phyloP scores from a whole-genome alignment of 352 stramenopile genomes.

The Phytophthora cryptogea region DNA sequence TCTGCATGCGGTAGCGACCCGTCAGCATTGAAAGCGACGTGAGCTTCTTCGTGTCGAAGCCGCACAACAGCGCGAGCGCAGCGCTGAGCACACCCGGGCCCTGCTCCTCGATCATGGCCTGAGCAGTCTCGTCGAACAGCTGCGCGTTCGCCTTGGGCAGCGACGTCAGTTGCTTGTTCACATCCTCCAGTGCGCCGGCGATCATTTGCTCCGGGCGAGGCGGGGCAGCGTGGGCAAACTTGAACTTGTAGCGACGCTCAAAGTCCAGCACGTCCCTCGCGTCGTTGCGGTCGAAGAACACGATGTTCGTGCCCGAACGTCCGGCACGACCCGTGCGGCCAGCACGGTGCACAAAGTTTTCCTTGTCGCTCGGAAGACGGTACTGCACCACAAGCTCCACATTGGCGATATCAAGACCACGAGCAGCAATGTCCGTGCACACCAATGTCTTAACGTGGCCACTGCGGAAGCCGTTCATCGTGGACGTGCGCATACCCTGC shows the following conservation, averaged over 20 bases:
- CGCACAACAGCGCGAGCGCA: constrained; percentile 73
- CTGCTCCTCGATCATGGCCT: constrained; percentile 61
- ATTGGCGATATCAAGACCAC: constrained; percentile 90
- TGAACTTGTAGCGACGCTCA: constrained; percentile 80
- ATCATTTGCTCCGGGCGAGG: constrained; percentile 69
- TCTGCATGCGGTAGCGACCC: constrained; percentile 65
- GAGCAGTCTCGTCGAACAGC: constrained; percentile 64
- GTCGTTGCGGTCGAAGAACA: constrained; percentile 84
- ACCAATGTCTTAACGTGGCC: constrained; percentile 93
- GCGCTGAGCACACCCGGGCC: constrained; percentile 60
- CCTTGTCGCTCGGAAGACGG: constrained; percentile 91
- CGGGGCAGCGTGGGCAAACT: constrained; percentile 59
- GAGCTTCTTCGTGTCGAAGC: constrained; percentile 75
- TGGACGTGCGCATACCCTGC: constrained; percentile 91
- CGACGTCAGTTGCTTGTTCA: constrained; percentile 52
- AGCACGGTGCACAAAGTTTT: constrained; percentile 95
- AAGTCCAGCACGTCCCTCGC: constrained; percentile 72
- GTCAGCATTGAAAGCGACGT: constrained; percentile 79
- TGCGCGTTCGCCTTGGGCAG: constrained; percentile 48
- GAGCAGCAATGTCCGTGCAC: constrained; percentile 90
- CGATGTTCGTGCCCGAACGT: constrained; percentile 79
- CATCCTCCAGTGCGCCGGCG: constrained; percentile 54
- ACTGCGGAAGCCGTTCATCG: constrained; percentile 95
- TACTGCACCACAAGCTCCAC: constrained; percentile 95
- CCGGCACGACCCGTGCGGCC: constrained; percentile 90